Evolutionary conservation across 305 asterid species (phyloP), one percentile per base, ranked within the genome.

Genomic region (Rubia balearica): DNA sequence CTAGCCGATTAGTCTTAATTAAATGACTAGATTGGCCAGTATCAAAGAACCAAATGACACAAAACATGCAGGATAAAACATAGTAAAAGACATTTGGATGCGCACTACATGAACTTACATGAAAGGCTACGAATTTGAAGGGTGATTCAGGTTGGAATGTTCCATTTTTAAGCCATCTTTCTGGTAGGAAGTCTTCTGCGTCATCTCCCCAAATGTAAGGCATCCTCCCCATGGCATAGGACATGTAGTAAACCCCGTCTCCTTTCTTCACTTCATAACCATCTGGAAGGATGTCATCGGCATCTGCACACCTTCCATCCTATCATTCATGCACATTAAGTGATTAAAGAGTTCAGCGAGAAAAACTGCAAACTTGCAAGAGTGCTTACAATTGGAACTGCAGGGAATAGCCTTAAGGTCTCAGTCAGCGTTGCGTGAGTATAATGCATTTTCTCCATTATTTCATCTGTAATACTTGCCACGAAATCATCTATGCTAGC

Each of bases 171-270:
- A 90, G 84, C 96, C 96, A 90, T 84, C 96, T 82, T 65, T 90
- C 89, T 0, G 96, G 96, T 69, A 71, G 76, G 63, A 88, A 88
- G 7, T 86, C 93, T 62, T 81, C 83, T 21, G 93, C 91, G 46
- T 88, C 89, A 21, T 86, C 85, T 2, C 96, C 93, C 96, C 95
- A 90, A 11, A 90, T 62, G 40, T 79, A 79, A 5, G 77, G 21
- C 95, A 90, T 90, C 16, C 95, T 77, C 22, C 91, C 96, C 95
- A 88, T 88, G 22, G 95, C 85, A 61, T 88, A 88, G 43, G 96
- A 75, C 72, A 81, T 72, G 72, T 85, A 88, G 80, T 78, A 81
- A 10, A 88, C 85, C 5, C 83, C 85, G 27, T 90, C 96, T 2
- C 96, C 96, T 77, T 82, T 86, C 45, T 73, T 85, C 77, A 90